Conservation (phyloP, 768 basidiomycete genomes). For the Lentinula raphanica region DNA sequence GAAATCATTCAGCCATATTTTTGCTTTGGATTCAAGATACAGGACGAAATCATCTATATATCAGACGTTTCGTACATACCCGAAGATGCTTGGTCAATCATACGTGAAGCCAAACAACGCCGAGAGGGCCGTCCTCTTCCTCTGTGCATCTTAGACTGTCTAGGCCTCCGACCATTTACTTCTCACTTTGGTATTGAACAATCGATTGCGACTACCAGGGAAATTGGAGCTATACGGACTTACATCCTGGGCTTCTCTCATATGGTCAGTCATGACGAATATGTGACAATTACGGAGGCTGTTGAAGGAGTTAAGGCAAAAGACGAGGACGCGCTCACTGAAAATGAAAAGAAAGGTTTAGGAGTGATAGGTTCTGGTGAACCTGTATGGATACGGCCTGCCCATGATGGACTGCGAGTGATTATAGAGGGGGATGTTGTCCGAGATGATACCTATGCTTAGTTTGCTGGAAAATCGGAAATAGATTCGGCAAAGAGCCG, state of each 20-base stretch:
- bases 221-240: conserved; percentile 54
- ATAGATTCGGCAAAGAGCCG: background rate
- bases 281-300: conserved; percentile 55
- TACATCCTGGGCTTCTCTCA: conserved; percentile 77
- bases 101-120: conserved; percentile 21
- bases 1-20: conserved; percentile 50
- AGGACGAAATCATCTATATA: conserved; percentile 66
- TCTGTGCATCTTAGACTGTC: conserved; percentile 72
- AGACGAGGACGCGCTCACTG: conserved; percentile 20
- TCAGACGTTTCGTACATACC: conserved; percentile 83
- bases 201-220: conserved; percentile 49
- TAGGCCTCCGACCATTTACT: conserved; percentile 59
- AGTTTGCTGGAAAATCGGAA: no score
- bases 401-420: conserved; percentile 69
- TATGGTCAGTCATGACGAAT: conserved; percentile 75
- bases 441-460: conserved; percentile 47
- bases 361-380: conserved; percentile 43
- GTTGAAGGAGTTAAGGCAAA: conserved; percentile 30
- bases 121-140: conserved; percentile 29
- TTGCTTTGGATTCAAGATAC: conserved; percentile 66
- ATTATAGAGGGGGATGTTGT: conserved; percentile 38
- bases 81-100: conserved; percentile 57
- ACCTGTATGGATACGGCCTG: conserved; percentile 60
- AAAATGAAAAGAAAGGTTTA: conserved; percentile 36
- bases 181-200: conserved; percentile 77